These are phyloP conservation scores for Phaeosphaeria sp. DNA, from an alignment of 2,329 filamentous ascomycete species.

Conservation along the genomic window DNA sequence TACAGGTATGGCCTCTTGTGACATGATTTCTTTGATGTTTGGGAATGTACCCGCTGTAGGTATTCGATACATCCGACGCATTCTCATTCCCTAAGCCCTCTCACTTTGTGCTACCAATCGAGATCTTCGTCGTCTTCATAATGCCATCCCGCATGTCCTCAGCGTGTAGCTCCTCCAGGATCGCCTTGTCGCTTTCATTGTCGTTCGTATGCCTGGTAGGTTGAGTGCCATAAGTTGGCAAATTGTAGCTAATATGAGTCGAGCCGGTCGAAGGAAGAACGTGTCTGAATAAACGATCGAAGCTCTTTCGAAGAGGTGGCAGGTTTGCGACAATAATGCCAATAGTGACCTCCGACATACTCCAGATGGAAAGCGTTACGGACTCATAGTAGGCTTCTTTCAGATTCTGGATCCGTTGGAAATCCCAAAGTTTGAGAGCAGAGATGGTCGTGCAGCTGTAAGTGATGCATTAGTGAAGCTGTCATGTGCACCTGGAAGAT, in stretches of 20 bases:
- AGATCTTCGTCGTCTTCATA: background rate
- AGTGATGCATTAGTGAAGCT: background rate
- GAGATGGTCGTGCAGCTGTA: conserved; percentile 33
- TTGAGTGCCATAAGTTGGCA: background rate
- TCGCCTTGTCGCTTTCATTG: background rate
- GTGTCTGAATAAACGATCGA: conserved; percentile 25
- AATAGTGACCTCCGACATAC: conserved; percentile 26
- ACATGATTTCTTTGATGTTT: too few relatives aligned
- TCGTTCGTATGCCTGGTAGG: background rate
- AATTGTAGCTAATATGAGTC: background rate
- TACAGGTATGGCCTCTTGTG: too few relatives aligned
- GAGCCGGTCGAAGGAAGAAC: conserved; percentile 20
- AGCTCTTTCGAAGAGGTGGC: conserved; percentile 36
- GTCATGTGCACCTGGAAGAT: background rate
- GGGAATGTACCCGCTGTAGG: too few relatives aligned
- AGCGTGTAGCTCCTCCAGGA: background rate
- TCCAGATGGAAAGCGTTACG: conserved; percentile 36
- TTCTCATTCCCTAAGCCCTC: background rate
- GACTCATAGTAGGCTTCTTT: conserved; percentile 34
- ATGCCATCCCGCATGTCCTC: background rate
- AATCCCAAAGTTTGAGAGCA: conserved; percentile 32
- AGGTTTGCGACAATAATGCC: conserved; percentile 31
- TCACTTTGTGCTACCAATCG: background rate
- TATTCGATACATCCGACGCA: too few relatives aligned
- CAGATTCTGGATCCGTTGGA: conserved; percentile 27